These are phyloP conservation scores for Henningerozyma blattae DNA, from an alignment of 805 yeast species.

Conservation along the genomic window DNA sequence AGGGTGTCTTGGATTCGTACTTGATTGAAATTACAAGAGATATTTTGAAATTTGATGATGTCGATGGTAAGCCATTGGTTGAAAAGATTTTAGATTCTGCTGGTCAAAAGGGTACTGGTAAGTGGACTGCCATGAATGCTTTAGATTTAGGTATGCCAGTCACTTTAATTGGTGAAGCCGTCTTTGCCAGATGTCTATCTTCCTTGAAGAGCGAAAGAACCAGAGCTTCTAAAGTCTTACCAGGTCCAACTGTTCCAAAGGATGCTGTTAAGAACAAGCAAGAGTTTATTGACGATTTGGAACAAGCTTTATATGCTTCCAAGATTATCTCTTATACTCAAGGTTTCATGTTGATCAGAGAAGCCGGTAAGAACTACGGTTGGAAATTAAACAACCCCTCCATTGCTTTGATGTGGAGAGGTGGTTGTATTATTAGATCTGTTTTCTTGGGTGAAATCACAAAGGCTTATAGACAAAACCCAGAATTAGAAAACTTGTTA, in stretches of 20 bases:
- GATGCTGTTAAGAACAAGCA: conserved; percentile 63
- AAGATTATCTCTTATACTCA: conserved; percentile 97
- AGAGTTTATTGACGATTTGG: conserved; percentile 82
- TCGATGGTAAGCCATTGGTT: conserved; percentile 83
- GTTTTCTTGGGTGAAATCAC: conserved; percentile 97
- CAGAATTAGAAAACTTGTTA: conserved; percentile 87
- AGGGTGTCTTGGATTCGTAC: conserved; percentile 95
- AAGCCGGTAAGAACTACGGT: conserved; percentile 92
- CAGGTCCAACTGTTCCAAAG: conserved; percentile 64
- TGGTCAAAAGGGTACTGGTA: conserved; percentile 99
- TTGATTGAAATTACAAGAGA: conserved; percentile 94
- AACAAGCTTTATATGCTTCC: conserved; percentile 97
- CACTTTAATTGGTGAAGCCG: conserved; percentile 97
- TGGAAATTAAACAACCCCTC: conserved; percentile 98
- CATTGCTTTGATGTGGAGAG: conserved; percentile 99
- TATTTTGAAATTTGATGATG: conserved; percentile 78
- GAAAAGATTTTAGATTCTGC: conserved; percentile 96
- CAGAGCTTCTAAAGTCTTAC: conserved; percentile 64
- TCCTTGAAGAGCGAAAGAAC: conserved; percentile 86
- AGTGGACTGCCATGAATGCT: conserved; percentile 99
- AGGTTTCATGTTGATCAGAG: conserved; percentile 98
- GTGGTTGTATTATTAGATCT: conserved; percentile 99
- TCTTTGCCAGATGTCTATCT: conserved; percentile 90
- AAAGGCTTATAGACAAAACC: conserved; percentile 86
- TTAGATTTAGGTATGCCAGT: conserved; percentile 97